phyloP scores from a whole-genome alignment of 169 alveolate genomes.

The Fabrea salina region DNA sequence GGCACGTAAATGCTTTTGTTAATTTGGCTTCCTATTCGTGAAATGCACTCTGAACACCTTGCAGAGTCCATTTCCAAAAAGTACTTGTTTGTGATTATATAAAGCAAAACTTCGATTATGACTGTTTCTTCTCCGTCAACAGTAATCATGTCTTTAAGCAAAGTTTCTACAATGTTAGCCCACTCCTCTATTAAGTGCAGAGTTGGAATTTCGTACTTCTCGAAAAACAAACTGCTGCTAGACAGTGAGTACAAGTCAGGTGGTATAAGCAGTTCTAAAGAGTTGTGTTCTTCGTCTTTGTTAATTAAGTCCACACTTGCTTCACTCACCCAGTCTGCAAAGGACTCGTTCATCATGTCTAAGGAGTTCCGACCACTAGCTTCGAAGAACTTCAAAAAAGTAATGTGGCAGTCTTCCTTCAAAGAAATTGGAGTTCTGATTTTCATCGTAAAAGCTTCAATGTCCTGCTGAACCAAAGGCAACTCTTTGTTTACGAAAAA shows the following conservation, averaged over 20 bases:
- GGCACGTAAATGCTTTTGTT: background rate
- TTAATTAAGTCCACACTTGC: background rate
- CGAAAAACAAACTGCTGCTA: background rate
- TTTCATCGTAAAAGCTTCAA: background rate
- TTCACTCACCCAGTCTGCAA: slow-evolving; percentile 26
- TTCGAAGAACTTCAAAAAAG: background rate
- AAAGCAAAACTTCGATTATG: background rate
- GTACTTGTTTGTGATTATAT: slow-evolving; percentile 11
- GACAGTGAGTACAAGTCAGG: background rate
- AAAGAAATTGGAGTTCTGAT: background rate
- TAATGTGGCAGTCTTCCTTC: background rate
- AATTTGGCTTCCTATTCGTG: background rate
- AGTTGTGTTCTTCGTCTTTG: slow-evolving; percentile 21
- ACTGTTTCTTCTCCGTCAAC: slow-evolving; percentile 18
- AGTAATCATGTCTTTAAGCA: slow-evolving; percentile 7
- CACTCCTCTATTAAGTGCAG: slow-evolving; percentile 16
- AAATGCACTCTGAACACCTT: background rate
- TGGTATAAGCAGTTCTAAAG: background rate
- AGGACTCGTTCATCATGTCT: slow-evolving; percentile 15
- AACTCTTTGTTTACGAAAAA: background rate
- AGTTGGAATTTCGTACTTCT: slow-evolving; percentile 2
- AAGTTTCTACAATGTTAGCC: slow-evolving; percentile 6
- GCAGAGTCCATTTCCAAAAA: background rate
- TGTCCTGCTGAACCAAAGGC: background rate
- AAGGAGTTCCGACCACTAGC: background rate